Percentiles rank a stretch among this genome's conserved stretches.
Conservation (phyloP, 2,329 filamentous ascomycete genomes). For the Exophiala sideris region DNA sequence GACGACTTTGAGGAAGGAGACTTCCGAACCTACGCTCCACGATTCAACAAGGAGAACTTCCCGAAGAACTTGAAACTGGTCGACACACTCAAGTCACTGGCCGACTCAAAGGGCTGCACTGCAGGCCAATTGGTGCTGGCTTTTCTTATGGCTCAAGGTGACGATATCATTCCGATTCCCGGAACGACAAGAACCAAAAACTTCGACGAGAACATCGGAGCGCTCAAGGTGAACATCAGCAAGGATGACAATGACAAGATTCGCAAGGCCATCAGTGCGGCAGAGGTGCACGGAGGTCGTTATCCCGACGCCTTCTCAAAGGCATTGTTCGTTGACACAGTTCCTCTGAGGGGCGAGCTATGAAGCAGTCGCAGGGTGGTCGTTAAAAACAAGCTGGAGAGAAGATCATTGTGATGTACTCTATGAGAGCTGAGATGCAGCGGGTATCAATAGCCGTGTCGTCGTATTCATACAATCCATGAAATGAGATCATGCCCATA, state of each 20-base stretch:
- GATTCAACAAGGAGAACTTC: constrained; percentile 55
- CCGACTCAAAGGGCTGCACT: constrained; percentile 54
- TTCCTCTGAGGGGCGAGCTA: constrained; percentile 17
- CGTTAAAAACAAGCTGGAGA: background rate
- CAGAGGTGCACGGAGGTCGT: constrained; percentile 25
- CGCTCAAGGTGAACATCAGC: constrained; percentile 26
- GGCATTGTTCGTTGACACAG: constrained; percentile 22
- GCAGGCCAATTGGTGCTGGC: constrained; percentile 59
- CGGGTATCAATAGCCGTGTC: background rate
- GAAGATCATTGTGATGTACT: constrained; percentile 12
- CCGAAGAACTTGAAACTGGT: constrained; percentile 56
- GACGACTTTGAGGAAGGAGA: constrained; percentile 45
- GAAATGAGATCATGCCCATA: background rate
- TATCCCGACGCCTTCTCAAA: constrained; percentile 25
- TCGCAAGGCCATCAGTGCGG: constrained; percentile 26
- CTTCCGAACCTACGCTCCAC: constrained; percentile 46
- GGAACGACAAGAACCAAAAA: constrained; percentile 30
- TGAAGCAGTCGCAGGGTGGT: too few relatives aligned
- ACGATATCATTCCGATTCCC: constrained; percentile 43
- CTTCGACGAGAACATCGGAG: constrained; percentile 29
- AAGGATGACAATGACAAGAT: constrained; percentile 35
- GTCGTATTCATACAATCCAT: background rate
- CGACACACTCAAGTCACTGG: constrained; percentile 48
- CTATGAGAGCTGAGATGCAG: constrained; percentile 11
- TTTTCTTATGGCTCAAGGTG: constrained; percentile 60